phyloP scores from a whole-genome alignment of 805 yeast genomes.

The Candida xiaguanensis region DNA sequence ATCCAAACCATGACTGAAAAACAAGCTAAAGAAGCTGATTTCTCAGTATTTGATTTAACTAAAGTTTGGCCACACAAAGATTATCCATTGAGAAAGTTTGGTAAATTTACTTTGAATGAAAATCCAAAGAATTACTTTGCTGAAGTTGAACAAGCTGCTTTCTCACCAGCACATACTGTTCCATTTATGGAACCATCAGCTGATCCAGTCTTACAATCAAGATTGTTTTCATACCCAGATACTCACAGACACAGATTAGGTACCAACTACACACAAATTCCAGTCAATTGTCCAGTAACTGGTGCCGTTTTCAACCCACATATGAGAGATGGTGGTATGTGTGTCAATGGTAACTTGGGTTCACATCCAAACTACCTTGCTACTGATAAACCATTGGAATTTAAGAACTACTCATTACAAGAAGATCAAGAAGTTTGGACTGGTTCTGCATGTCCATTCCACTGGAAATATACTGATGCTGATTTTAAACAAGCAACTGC shows the following conservation, averaged over 20 bases:
- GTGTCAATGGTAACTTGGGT: conserved; percentile 61
- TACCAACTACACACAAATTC: conserved; percentile 73
- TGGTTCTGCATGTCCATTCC: conserved; percentile 80
- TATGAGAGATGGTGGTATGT: conserved; percentile 80
- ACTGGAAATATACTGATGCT: conserved; percentile 73
- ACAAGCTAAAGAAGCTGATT: conserved; percentile 70
- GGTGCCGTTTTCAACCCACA: conserved; percentile 55
- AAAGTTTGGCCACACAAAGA: conserved; percentile 89
- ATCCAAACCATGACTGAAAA: conserved; percentile 83
- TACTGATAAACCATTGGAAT: conserved; percentile 51
- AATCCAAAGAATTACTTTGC: conserved; percentile 87
- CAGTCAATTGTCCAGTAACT: conserved; percentile 78
- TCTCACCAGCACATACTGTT: conserved; percentile 68
- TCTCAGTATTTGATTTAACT: conserved; percentile 85
- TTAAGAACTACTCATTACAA: conserved; percentile 45
- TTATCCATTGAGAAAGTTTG: conserved; percentile 83
- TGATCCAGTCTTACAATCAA: conserved; percentile 74
- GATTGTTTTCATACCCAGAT: conserved; percentile 73
- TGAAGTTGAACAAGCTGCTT: conserved; percentile 59
- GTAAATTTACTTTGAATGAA: conserved; percentile 73
- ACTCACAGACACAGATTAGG: conserved; percentile 78
- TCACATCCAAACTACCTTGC: conserved; percentile 70
- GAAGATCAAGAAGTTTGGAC: conserved; percentile 76
- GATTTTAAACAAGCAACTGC: conserved; percentile 78
- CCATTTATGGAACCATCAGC: conserved; percentile 75